A percentile compares a stretch with the other conserved stretches of the same genome.
Conservation (phyloP, 345 rosid species). For the Populus tremula region DNA sequence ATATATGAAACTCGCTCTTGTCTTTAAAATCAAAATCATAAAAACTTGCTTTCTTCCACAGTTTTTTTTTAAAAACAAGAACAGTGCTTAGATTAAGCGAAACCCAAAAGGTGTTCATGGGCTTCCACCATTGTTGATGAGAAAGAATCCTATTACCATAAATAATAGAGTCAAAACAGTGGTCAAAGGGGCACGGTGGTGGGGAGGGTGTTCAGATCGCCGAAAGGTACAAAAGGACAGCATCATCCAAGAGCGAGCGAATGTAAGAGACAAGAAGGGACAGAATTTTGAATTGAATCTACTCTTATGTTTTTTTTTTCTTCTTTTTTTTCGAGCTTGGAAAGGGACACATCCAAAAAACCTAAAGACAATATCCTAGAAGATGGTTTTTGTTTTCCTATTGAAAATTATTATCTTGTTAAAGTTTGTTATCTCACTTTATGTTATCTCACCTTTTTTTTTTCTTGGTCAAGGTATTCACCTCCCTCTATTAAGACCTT, state of each 20-base stretch:
- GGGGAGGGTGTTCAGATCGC: conserved; percentile 32
- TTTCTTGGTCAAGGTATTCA: conserved; percentile 15
- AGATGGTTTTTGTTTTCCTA: conserved; percentile 21
- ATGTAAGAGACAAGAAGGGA: conserved; percentile 33
- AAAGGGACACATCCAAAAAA: conserved; percentile 7
- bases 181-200: conserved; percentile 28
- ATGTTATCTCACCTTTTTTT: not conserved
- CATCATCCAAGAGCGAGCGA: conserved; percentile 16
- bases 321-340: not conserved
- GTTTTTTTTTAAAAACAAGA: not conserved
- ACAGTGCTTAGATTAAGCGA: not conserved
- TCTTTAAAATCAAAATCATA: not conserved
- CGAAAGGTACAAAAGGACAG: conserved; percentile 40
- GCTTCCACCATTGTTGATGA: not conserved
- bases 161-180: conserved; percentile 25
- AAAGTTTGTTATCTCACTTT: conserved; percentile 23
- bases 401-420: conserved; percentile 23
- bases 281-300: conserved; percentile 22
- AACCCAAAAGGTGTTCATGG: not conserved
- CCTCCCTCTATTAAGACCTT: conserved; percentile 25
- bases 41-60: not conserved
- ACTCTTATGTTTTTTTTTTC: not conserved
- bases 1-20: too few relatives aligned
- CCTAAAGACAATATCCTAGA: not conserved
- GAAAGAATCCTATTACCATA: not conserved